These are phyloP conservation scores for Triticum turgidum DNA, from an alignment of 176 grass and related monocot species.

Conservation along the genomic window DNA sequence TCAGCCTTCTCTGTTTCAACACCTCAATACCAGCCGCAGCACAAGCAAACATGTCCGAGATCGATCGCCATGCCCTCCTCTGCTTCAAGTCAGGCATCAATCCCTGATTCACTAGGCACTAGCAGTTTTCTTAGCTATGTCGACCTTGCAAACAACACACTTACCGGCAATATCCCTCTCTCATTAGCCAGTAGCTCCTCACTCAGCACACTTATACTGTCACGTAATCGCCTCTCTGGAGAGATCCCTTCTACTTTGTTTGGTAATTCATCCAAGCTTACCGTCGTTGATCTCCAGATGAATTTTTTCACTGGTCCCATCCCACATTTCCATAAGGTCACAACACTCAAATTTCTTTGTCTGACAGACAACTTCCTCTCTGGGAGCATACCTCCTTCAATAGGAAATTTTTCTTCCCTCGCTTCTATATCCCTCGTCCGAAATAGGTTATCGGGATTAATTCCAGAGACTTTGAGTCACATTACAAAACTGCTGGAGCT, in stretches of 20 bases:
- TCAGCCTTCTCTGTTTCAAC: background rate
- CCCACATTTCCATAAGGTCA: background rate
- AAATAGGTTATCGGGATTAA: background rate
- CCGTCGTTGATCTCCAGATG: background rate
- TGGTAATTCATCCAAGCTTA: constrained; percentile 24
- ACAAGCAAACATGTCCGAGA: background rate
- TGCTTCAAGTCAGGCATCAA: constrained; percentile 46
- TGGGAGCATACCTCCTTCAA: constrained; percentile 19
- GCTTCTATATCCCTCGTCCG: background rate
- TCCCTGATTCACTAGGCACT: constrained; percentile 22
- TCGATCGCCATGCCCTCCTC: constrained; percentile 34
- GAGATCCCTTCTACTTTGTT: constrained; percentile 25
- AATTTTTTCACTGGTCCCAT: background rate
- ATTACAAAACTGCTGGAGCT: constrained; percentile 22
- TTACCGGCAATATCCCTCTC: constrained; percentile 13
- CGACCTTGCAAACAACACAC: constrained; percentile 8
- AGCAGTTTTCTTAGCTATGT: background rate
- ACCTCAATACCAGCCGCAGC: background rate
- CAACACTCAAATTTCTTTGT: background rate
- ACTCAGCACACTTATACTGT: constrained; percentile 4
- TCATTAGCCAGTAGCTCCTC: background rate
- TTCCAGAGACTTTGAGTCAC: background rate
- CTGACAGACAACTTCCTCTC: background rate
- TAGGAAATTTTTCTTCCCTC: constrained; percentile 20
- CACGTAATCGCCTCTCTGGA: constrained; percentile 15